These are phyloP conservation scores for Plectranthus barbatus DNA, from an alignment of 257 asterid species.

Conservation along the genomic window DNA sequence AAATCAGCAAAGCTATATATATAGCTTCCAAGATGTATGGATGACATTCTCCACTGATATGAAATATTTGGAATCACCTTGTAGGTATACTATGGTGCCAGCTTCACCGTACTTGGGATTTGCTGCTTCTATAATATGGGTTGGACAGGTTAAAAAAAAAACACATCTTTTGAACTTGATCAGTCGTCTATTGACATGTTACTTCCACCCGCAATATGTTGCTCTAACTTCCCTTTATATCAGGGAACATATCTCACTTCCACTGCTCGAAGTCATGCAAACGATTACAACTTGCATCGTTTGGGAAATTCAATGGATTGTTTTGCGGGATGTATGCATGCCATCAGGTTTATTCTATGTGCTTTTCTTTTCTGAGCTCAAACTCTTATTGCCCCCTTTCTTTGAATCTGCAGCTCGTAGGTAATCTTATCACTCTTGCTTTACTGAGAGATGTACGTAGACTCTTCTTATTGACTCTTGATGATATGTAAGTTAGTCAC, in stretches of 20 bases:
- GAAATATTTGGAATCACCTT: slow-evolving; percentile 8
- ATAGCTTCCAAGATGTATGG: background rate
- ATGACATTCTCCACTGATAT: background rate
- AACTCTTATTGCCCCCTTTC: slow-evolving; percentile 5
- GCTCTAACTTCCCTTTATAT: slow-evolving; percentile 5
- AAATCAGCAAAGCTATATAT: background rate
- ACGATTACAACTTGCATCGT: slow-evolving; percentile 47
- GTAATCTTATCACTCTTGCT: slow-evolving; percentile 79
- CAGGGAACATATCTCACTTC: slow-evolving; percentile 94
- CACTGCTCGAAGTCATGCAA: slow-evolving; percentile 68
- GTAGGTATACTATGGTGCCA: slow-evolving; percentile 94
- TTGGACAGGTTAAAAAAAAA: slow-evolving; percentile 86
- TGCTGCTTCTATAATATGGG: slow-evolving; percentile 94
- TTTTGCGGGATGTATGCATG: slow-evolving; percentile 90
- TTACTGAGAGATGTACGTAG: slow-evolving; percentile 59
- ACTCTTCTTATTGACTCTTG: background rate
- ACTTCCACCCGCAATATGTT: too few species aligned
- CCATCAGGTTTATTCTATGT: slow-evolving; percentile 58
- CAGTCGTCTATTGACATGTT: background rate
- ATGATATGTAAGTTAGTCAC: background rate
- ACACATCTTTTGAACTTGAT: background rate
- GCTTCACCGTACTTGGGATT: slow-evolving; percentile 91
- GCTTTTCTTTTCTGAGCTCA: background rate
- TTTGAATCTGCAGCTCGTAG: slow-evolving; percentile 62
- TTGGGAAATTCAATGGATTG: slow-evolving; percentile 78